A percentile compares a stretch with the other conserved stretches of the same genome.
These are phyloP conservation scores for Acacia concinna DNA, from an alignment of 331 rosid genomes.

Conservation along the genomic window DNA sequence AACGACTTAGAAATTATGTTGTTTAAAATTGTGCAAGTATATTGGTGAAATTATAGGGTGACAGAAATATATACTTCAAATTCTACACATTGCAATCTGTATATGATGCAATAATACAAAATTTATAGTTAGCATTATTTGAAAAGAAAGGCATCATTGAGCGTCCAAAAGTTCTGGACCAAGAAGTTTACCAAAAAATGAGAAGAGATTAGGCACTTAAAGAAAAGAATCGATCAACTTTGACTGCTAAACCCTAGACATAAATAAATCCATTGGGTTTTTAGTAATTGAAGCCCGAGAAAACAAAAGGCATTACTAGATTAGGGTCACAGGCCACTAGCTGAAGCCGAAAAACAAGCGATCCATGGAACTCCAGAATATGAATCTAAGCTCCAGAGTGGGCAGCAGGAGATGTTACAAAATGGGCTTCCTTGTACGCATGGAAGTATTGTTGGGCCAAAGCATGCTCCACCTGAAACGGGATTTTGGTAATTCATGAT, in stretches of 20 bases:
- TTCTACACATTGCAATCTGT: not conserved
- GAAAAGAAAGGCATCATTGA: not conserved
- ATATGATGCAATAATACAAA: not conserved
- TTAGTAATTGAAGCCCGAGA: not conserved
- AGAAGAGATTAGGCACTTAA: not conserved
- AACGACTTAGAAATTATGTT: not conserved
- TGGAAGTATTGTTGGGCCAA: conserved; percentile 69
- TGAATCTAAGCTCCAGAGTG: conserved; percentile 84
- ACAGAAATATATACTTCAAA: not conserved
- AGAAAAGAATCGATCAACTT: not conserved
- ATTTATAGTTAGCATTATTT: not conserved
- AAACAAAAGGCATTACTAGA: not conserved
- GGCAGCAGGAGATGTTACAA: conserved; percentile 80
- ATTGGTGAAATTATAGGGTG: not conserved
- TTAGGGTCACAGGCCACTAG: not conserved
- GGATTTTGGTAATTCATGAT: not conserved
- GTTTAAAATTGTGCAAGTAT: not conserved
- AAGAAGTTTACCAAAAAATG: not conserved
- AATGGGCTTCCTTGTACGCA: conserved; percentile 62
- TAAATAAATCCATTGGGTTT: not conserved
- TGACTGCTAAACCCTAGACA: not conserved
- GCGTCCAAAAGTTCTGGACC: not conserved
- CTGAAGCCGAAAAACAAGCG: conserved; percentile 25
- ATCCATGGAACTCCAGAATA: conserved; percentile 28
- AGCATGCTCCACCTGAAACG: conserved; percentile 63